Base-by-base conservation (phyloP, 768 basidiomycete genomes). In the Agaricus blazei region DNA sequence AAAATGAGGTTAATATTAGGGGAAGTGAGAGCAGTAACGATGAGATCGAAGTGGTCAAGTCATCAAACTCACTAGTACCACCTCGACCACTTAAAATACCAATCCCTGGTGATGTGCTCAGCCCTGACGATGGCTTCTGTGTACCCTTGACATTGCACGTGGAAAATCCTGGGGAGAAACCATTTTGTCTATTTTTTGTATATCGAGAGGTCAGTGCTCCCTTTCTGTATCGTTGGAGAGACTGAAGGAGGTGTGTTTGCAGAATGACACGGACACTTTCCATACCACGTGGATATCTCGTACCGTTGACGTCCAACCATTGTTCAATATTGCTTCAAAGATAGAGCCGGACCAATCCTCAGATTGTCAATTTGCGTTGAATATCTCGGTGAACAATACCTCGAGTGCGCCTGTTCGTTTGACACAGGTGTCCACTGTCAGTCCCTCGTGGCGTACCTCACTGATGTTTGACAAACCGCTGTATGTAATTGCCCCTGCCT, bases 1-100 rank as follows among this genome's bases (percentile, higher is more conserved):
- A 69, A 69, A 12, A 88, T 90, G 58, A 60, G 90, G 15, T 87
- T 88, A 87, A 65, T 87, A 58, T 70, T 90, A 2, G 60, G 75
- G 48, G 83, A 77, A 27, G 78, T 80, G 19, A 85, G 87, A 62
- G 84, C 80, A 59, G 62, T 87, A 80, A 49, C 84, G 1, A 70
- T 69, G 1, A 53, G 58, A 27, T 61, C 11, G 58, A 62, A 26
- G 54, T 58, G n/a, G 36, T 59, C 8, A 45, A 38, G 23, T 62
- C 60, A 4, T 54, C 46, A 12, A 62, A 62, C 19, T 59, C 58
- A 2, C 48, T 62, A 3, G 8, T 44, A 38, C 45, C 50, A 0
- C 46, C 58, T 24, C 52, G 49, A 4, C 60, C 60, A 7, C 29
- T 52, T 29, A 46, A n/a, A 26, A 51, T 62, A 37, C 58, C 56